Evolutionary conservation across 176 grass and related monocot species (phyloP).

Genomic region (Ensete ventricosum): DNA sequence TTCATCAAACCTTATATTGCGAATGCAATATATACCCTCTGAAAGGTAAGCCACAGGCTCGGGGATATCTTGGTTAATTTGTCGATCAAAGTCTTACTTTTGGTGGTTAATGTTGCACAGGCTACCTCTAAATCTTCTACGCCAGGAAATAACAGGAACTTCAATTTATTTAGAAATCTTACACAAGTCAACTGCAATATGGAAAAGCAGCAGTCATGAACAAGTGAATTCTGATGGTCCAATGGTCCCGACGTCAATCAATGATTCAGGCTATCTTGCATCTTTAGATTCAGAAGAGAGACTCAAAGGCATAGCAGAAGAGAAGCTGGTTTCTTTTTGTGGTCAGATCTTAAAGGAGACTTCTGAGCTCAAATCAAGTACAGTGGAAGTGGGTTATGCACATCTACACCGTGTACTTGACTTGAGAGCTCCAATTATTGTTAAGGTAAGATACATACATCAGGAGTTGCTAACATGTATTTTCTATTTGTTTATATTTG

Average conservation of each 20-base stretch:
- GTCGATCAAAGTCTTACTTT: conserved; percentile 20
- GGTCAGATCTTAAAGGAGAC: conserved; percentile 87
- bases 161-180: conserved; percentile 94
- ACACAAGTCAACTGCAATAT: conserved; percentile 69
- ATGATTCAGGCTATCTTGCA: conserved; percentile 14
- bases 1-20: conserved; percentile 74
- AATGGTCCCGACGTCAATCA: background rate
- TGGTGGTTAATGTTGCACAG: conserved; percentile 41
- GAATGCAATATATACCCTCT: conserved; percentile 83
- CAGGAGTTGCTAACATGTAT: background rate
- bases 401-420: conserved; percentile 84
- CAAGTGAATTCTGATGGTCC: background rate
- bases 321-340: conserved; percentile 86
- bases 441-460: conserved; percentile 50
- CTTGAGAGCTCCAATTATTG: conserved; percentile 87
- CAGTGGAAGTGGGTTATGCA: conserved; percentile 49
- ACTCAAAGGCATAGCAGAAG: conserved; percentile 71
- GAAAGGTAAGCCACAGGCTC: conserved; percentile 47
- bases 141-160: conserved; percentile 92
- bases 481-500: background rate
- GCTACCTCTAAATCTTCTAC: conserved; percentile 86
- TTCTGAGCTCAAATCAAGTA: conserved; percentile 81
- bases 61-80: conserved; percentile 5
- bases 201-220: conserved; percentile 1
- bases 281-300: conserved; percentile 40